Evolutionary conservation across 441 rosid genomes (phyloP).

Genomic region (Kokia cookei): DNA sequence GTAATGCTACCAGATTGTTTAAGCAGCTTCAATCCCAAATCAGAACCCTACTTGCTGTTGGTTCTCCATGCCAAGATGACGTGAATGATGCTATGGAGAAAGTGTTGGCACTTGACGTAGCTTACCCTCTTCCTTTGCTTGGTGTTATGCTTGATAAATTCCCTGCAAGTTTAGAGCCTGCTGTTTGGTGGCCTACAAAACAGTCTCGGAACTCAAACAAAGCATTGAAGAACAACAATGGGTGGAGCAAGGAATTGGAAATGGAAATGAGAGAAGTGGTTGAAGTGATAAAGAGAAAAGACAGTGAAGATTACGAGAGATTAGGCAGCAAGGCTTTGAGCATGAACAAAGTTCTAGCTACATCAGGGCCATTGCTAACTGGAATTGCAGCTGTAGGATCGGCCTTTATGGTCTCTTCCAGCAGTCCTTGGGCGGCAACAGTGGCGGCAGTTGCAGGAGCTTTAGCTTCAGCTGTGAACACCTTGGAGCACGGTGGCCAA

Average conservation of each 20-base stretch:
- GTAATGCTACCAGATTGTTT: constrained; percentile 55
- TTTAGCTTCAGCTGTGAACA: constrained; percentile 40
- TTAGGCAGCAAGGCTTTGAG: constrained; percentile 46
- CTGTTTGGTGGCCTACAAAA: constrained; percentile 57
- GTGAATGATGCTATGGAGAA: constrained; percentile 42
- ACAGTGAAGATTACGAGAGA: constrained; percentile 52
- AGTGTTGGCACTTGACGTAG: constrained; percentile 56
- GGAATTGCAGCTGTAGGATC: constrained; percentile 39
- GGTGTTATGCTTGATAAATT: constrained; percentile 63
- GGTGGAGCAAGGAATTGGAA: constrained; percentile 48
- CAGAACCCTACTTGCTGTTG: constrained; percentile 19
- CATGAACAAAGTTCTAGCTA: constrained; percentile 50
- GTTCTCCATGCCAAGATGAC: constrained; percentile 22
- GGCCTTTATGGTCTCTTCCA: constrained; percentile 18
- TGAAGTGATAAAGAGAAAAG: constrained; percentile 44
- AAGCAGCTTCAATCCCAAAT: constrained; percentile 37
- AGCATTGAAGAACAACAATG: constrained; percentile 19
- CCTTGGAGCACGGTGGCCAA: constrained; percentile 60
- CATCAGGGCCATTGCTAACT: constrained; percentile 56
- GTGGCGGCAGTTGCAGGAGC: constrained; percentile 44
- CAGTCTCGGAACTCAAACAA: background rate
- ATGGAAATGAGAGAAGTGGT: constrained; percentile 42
- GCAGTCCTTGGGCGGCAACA: constrained; percentile 19
- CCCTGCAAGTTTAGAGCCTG: constrained; percentile 44
- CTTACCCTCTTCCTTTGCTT: constrained; percentile 51